phyloP scores from a whole-genome alignment of 495 filamentous ascomycete species.

The Cercophora samala region DNA sequence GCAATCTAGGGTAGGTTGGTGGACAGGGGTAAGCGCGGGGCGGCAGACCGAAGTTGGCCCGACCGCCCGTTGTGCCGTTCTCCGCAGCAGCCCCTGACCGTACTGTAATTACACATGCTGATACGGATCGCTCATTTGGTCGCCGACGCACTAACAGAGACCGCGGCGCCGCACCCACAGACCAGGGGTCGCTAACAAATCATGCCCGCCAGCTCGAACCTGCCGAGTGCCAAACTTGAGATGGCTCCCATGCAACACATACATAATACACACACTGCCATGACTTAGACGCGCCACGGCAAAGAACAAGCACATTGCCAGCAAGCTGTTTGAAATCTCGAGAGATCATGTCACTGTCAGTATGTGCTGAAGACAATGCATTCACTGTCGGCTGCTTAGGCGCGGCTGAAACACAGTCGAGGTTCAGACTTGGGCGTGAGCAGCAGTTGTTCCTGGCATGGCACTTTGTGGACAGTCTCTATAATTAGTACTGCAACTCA shows the following conservation, averaged over 20 bases:
- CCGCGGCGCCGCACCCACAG: neutral
- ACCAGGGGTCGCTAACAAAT: neutral
- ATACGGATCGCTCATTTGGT: constrained; percentile 7
- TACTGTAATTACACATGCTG: constrained; percentile 10
- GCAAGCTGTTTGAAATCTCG: constrained; percentile 20
- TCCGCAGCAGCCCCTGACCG: neutral
- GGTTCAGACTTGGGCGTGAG: too few relatives aligned
- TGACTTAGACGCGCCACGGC: neutral
- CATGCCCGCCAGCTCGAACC: neutral
- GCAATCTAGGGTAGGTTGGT: neutral
- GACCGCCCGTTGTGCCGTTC: neutral
- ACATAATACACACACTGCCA: too few relatives aligned
- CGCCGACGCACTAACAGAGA: constrained; percentile 12
- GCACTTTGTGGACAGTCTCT: too few relatives aligned
- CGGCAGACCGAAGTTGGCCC: constrained; percentile 8
- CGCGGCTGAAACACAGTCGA: too few relatives aligned
- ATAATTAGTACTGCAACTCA: too few relatives aligned
- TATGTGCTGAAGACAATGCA: neutral
- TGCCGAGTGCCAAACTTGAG: neutral
- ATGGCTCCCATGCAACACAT: too few relatives aligned
- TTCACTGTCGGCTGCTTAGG: too few relatives aligned
- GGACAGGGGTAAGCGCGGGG: constrained; percentile 1
- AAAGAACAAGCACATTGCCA: constrained; percentile 7
- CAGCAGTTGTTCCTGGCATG: too few relatives aligned
- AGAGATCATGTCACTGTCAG: constrained; percentile 16